A percentile compares a stretch with the other conserved stretches of the same genome.
phyloP scores from a whole-genome alignment of 495 filamentous ascomycete genomes.

The Aspergillus affinis region DNA sequence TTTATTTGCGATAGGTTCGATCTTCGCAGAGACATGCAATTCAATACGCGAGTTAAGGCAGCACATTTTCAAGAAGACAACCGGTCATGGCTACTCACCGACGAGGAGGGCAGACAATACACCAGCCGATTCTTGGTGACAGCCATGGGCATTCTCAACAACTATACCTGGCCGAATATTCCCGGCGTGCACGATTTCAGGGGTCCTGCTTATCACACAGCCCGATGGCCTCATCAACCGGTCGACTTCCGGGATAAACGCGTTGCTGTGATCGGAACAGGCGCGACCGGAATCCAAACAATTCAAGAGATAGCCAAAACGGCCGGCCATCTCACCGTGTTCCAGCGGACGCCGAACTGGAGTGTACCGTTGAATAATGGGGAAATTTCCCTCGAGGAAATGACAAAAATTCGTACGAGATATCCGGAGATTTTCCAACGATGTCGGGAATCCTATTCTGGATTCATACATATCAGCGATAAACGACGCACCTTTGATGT shows the following conservation, averaged over 20 bases:
- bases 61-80: constrained; percentile 24
- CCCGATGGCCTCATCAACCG: constrained; percentile 39
- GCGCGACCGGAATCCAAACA: constrained; percentile 60
- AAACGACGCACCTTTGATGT: constrained; percentile 43
- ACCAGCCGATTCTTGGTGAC: constrained; percentile 20
- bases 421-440: constrained; percentile 45
- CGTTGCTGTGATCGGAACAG: constrained; percentile 56
- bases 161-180: constrained; percentile 30
- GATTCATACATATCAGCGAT: constrained; percentile 34
- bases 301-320: constrained; percentile 44
- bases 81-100: constrained; percentile 20
- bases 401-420: constrained; percentile 35
- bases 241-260: constrained; percentile 48
- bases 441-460: constrained; percentile 18
- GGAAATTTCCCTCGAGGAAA: constrained; percentile 42
- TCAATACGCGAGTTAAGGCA: constrained; percentile 23
- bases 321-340: constrained; percentile 44
- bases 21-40: constrained; percentile 29
- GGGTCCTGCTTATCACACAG: constrained; percentile 38
- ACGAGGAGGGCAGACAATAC: constrained; percentile 17
- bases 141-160: constrained; percentile 21
- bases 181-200: constrained; percentile 22
- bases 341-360: constrained; percentile 55
- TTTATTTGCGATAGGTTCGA: constrained; percentile 27
- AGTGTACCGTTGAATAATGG: constrained; percentile 49